Base-by-base conservation (phyloP, 495 filamentous ascomycete species). In the Neurospora terricola region DNA sequence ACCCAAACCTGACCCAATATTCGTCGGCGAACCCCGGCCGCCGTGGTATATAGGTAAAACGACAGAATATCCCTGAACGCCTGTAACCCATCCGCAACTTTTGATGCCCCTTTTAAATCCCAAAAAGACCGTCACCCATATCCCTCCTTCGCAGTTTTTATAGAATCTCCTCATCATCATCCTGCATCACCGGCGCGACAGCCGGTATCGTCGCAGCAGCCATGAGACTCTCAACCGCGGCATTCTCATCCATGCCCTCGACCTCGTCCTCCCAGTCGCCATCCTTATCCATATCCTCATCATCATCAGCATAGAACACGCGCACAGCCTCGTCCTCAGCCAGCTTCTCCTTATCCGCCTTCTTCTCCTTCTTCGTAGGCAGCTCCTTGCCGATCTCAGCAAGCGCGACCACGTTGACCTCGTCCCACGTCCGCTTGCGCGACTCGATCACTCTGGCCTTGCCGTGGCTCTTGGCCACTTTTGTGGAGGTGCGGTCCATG, bases 401-500 rank as follows among this genome's bases (percentile, higher is more conserved):
- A 38, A 45, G 8, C 43, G 69, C 75, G 8, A 83, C 84, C 75
- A 82, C 82, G 80, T 90, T 90, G 80, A 90, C 76, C 70, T 89
- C 86, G 30, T 91, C 88, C 89, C 88, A 90, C 59, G 83, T 81
- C 72, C 85, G 87, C 66, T 81, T 82, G 77, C 88, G 77, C 38
- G 82, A 79, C 70, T 88, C 84, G n/a, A 93, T 86, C n/a, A 76
- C 84, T 76, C 87, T 90, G 37, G 85, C 88, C 71, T 86, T 86
- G 21, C 77, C 85, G 75, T 88, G 83, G 81, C 91, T 94, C 77
- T 89, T 89, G 71, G 88, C 83, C 62, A 92, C 83, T 79, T 94
- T 96, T 71, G 83, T 85, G 78, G 91, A 88, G 70, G 88, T 84
- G 77, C 90, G 90, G 77, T 93, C 92, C 79, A 90, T 82, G 76